Conservation (phyloP, 1,284 basidiomycete species). For the Anthracocystis walkeri region DNA sequence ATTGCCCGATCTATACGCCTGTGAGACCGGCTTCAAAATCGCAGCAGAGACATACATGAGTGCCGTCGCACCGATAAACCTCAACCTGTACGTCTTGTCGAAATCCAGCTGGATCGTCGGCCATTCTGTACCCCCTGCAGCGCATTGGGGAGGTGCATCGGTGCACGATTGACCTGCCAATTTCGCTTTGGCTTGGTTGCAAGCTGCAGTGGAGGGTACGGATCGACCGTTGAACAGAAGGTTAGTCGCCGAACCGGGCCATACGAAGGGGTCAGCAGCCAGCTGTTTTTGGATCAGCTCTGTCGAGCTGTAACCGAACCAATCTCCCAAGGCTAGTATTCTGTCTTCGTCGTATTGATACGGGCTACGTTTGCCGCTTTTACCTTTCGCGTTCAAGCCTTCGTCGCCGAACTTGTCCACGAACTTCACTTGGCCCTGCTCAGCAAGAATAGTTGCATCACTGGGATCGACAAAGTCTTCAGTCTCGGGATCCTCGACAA, state of each 20-base stretch:
- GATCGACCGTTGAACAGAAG: conserved; percentile 55
- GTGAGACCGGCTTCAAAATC: conserved; percentile 27
- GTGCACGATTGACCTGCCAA: conserved; percentile 10
- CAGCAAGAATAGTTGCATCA: neutral
- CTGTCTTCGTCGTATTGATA: conserved; percentile 45
- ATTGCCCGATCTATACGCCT: conserved; percentile 6
- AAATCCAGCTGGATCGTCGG: conserved; percentile 49
- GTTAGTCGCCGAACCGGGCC: conserved; percentile 52
- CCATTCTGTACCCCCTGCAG: neutral
- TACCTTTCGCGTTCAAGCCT: conserved; percentile 5
- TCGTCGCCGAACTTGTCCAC: conserved; percentile 6
- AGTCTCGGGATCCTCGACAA: conserved; percentile 47
- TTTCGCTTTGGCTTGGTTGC: conserved; percentile 34
- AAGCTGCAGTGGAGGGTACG: conserved; percentile 9
- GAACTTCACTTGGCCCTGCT: neutral
- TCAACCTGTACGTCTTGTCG: conserved; percentile 46
- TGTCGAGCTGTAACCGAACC: conserved; percentile 24
- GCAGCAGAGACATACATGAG: conserved; percentile 39
- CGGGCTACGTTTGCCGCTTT: conserved; percentile 12
- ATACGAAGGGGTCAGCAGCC: conserved; percentile 48
- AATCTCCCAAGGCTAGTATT: conserved; percentile 52
- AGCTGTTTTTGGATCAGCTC: conserved; percentile 32
- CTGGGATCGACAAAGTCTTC: conserved; percentile 8
- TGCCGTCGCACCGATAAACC: conserved; percentile 37
- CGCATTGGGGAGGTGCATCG: conserved; percentile 6